phyloP scores from a whole-genome alignment of 2,329 filamentous ascomycete genomes.

The Alternaria infectoria region DNA sequence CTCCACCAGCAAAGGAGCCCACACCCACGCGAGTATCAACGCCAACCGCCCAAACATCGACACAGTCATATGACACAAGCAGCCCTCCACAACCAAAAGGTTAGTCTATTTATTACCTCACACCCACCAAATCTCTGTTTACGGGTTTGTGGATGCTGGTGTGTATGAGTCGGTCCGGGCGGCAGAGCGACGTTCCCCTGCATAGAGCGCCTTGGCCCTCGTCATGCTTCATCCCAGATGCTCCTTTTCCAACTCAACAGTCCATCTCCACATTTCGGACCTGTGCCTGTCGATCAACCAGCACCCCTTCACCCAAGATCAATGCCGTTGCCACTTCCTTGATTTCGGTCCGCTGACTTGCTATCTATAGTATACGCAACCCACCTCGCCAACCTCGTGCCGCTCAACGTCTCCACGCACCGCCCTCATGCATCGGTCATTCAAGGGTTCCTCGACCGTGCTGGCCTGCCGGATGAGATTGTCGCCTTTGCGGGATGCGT shows the following conservation, averaged over 20 bases:
- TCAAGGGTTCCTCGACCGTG: constrained; percentile 37
- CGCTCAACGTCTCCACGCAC: constrained; percentile 38
- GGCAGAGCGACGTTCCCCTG: constrained; percentile 27
- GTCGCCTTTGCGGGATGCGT: constrained; percentile 49
- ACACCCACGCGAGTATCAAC: constrained; percentile 12
- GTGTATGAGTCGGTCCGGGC: constrained; percentile 20
- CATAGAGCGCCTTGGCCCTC: constrained; percentile 18
- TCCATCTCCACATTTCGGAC: constrained; percentile 11
- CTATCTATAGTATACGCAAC: constrained; percentile 42
- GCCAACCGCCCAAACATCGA: constrained; percentile 6
- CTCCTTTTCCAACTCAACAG: constrained; percentile 7
- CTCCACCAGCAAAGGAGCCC: constrained; percentile 44
- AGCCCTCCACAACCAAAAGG: constrained; percentile 37
- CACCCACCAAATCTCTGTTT: constrained; percentile 21
- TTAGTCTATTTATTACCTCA: constrained; percentile 24
- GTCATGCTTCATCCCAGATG: constrained; percentile 16
- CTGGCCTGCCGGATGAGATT: constrained; percentile 42
- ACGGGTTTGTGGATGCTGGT: constrained; percentile 21
- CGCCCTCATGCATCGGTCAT: constrained; percentile 36
- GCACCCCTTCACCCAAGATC: constrained; percentile 7
- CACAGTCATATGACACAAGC: constrained; percentile 3
- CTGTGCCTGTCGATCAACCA: constrained; percentile 32
- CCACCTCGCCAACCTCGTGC: constrained; percentile 47
- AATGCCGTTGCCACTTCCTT: constrained; percentile 3
- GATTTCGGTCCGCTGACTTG: constrained; percentile 23